These are phyloP conservation scores for Cystodermella granulosa DNA, from an alignment of 1,284 basidiomycete genomes.

Conservation along the genomic window DNA sequence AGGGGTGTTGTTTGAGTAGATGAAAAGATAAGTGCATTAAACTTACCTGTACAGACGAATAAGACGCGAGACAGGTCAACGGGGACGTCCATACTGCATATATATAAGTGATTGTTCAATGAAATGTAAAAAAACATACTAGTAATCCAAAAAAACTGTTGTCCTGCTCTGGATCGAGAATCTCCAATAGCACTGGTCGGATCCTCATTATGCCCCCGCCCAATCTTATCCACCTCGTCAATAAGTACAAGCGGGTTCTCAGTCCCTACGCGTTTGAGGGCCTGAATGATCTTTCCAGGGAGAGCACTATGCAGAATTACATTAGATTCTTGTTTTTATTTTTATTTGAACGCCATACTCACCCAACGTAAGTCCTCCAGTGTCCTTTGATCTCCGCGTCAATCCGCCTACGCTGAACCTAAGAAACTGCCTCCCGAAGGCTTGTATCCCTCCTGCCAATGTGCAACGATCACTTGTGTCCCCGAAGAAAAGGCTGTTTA, in stretches of 20 bases:
- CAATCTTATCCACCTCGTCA: slow-evolving; percentile 94
- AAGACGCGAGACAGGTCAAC: slow-evolving; percentile 94
- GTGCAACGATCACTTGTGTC: too few relatives aligned
- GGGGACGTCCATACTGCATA: slow-evolving; percentile 85
- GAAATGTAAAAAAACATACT: slow-evolving; percentile 11
- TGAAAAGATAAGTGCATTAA: background rate
- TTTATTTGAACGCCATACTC: slow-evolving; percentile 41
- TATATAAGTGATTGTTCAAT: slow-evolving; percentile 1
- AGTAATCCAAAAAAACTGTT: slow-evolving; percentile 45
- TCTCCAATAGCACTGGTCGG: slow-evolving; percentile 95
- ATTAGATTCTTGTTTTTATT: slow-evolving; percentile 25
- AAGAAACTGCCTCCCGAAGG: slow-evolving; percentile 85
- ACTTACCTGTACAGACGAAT: slow-evolving; percentile 87
- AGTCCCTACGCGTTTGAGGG: slow-evolving; percentile 91
- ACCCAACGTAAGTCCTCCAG: slow-evolving; percentile 93
- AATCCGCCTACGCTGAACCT: slow-evolving; percentile 95
- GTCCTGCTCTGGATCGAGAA: slow-evolving; percentile 98
- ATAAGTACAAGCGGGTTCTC: slow-evolving; percentile 96
- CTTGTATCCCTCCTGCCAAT: too few relatives aligned
- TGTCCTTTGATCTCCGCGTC: slow-evolving; percentile 99
- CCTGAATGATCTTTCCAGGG: slow-evolving; percentile 97
- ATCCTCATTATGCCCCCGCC: slow-evolving; percentile 93
- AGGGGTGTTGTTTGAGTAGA: background rate
- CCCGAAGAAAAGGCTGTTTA: too few relatives aligned
- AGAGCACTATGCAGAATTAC: slow-evolving; percentile 60